phyloP scores from a whole-genome alignment of 2,329 filamentous ascomycete genomes.

The Botrytis aclada region DNA sequence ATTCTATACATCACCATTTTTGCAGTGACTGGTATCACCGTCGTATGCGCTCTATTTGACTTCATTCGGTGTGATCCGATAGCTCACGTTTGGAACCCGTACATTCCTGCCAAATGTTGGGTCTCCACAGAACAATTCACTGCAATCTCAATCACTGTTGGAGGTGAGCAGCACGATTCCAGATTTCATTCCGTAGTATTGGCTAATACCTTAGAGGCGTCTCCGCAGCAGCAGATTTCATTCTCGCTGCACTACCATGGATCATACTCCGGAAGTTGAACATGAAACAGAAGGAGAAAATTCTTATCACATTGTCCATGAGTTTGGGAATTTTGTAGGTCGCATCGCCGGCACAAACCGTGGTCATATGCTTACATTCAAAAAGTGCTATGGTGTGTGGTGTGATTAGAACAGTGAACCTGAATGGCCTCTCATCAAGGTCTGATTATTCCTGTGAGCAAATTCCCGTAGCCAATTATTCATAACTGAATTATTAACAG shows the following conservation, averaged over 20 bases:
- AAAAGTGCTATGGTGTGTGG: neutral
- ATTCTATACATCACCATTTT: slow-evolving; percentile 19
- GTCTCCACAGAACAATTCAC: slow-evolving; percentile 19
- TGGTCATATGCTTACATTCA: neutral
- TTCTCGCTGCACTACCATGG: slow-evolving; percentile 42
- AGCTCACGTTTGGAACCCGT: slow-evolving; percentile 23
- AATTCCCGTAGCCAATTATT: neutral
- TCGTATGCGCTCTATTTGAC: slow-evolving; percentile 22
- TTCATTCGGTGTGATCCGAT: slow-evolving; percentile 24
- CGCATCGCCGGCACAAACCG: neutral
- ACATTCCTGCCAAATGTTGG: slow-evolving; percentile 19
- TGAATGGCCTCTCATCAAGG: neutral
- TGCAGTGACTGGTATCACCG: slow-evolving; percentile 2
- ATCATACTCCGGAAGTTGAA: slow-evolving; percentile 39
- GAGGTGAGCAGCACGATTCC: neutral
- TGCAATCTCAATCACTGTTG: neutral
- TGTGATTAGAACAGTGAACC: neutral
- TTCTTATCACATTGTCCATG: slow-evolving; percentile 40
- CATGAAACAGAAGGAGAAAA: slow-evolving; percentile 41
- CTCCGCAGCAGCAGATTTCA: slow-evolving; percentile 34
- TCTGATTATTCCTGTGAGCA: slow-evolving; percentile 7
- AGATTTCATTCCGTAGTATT: neutral
- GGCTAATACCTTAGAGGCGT: neutral
- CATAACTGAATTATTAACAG: neutral
- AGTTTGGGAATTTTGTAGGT: slow-evolving; percentile 34